phyloP scores from a whole-genome alignment of 768 basidiomycete genomes.

The Boletales sp. region DNA sequence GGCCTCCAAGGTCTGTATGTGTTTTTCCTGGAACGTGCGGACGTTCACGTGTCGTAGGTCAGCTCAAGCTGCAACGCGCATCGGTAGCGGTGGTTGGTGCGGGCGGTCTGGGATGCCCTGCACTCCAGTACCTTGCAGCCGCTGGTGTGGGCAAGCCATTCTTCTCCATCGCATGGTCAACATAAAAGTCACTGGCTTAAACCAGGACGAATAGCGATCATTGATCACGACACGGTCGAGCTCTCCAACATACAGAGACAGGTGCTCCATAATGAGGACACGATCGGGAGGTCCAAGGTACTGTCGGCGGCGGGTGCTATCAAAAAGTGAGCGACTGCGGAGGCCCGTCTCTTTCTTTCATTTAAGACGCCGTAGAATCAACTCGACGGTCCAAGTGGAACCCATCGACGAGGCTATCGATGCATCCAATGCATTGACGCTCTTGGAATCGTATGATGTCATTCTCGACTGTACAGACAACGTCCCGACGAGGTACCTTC shows the following conservation, averaged over 20 bases:
- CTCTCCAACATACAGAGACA: constrained; percentile 90
- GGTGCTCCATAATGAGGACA: constrained; percentile 74
- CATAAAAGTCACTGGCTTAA: constrained; percentile 3
- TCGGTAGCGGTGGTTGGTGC: constrained; percentile 89
- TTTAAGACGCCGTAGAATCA: constrained; percentile 51
- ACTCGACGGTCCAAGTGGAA: constrained; percentile 63
- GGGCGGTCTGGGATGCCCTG: constrained; percentile 94
- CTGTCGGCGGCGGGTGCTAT: constrained; percentile 75
- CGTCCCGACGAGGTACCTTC: constrained; percentile 84
- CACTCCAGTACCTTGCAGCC: constrained; percentile 89
- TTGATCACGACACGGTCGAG: constrained; percentile 88
- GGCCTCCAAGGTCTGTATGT: constrained; percentile 67
- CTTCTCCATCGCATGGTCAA: neutral
- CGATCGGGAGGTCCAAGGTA: constrained; percentile 76
- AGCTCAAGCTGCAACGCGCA: constrained; percentile 72
- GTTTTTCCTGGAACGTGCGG: neutral
- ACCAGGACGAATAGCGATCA: constrained; percentile 78
- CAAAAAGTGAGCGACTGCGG: constrained; percentile 46
- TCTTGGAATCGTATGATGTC: constrained; percentile 65
- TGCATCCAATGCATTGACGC: constrained; percentile 57
- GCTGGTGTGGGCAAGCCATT: constrained; percentile 77
- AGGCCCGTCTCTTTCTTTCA: neutral
- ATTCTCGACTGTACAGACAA: constrained; percentile 96
- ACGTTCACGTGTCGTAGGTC: constrained; percentile 48
- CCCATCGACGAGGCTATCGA: constrained; percentile 51